Evolutionary conservation across 768 basidiomycete genomes (phyloP).

Genomic region (Suillus alpinus): DNA sequence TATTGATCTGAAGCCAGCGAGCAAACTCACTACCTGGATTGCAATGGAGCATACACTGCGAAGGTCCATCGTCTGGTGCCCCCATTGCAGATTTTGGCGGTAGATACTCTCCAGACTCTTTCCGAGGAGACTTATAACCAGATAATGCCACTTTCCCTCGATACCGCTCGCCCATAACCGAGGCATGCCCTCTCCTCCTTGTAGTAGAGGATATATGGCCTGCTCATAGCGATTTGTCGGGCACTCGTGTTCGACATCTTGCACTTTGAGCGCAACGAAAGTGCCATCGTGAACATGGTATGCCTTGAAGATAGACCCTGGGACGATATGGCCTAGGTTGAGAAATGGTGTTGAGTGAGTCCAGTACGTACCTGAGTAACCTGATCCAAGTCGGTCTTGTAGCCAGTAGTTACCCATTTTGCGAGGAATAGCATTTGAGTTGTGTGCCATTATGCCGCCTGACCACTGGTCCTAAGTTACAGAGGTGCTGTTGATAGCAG

Average conservation of each 20-base stretch:
- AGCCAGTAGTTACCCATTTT: slow-evolving; percentile 61
- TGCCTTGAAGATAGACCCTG: slow-evolving; percentile 73
- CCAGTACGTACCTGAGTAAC: slow-evolving; percentile 59
- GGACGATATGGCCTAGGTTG: slow-evolving; percentile 7
- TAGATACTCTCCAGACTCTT: slow-evolving; percentile 64
- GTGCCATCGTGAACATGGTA: slow-evolving; percentile 52
- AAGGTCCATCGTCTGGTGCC: slow-evolving; percentile 61
- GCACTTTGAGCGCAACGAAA: slow-evolving; percentile 72
- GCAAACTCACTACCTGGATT: slow-evolving; percentile 63
- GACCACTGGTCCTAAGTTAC: not conserved
- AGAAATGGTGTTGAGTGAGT: not conserved
- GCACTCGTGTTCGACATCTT: slow-evolving; percentile 66
- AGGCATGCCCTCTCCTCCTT: slow-evolving; percentile 74
- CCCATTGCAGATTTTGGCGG: slow-evolving; percentile 37
- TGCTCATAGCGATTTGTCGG: slow-evolving; percentile 77
- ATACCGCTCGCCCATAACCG: slow-evolving; percentile 63
- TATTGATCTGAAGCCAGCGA: not conserved
- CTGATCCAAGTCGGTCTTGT: slow-evolving; percentile 59
- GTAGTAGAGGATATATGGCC: slow-evolving; percentile 62
- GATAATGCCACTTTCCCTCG: slow-evolving; percentile 60
- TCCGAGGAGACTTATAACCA: slow-evolving; percentile 77
- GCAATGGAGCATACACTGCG: slow-evolving; percentile 73
- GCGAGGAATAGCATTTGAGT: slow-evolving; percentile 25
- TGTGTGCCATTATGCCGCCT: slow-evolving; percentile 11
- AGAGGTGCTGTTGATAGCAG: not conserved